Percentiles rank a stretch among this genome's conserved stretches.
phyloP scores from a whole-genome alignment of 1,284 basidiomycete species.

The Wallemia mellicola region DNA sequence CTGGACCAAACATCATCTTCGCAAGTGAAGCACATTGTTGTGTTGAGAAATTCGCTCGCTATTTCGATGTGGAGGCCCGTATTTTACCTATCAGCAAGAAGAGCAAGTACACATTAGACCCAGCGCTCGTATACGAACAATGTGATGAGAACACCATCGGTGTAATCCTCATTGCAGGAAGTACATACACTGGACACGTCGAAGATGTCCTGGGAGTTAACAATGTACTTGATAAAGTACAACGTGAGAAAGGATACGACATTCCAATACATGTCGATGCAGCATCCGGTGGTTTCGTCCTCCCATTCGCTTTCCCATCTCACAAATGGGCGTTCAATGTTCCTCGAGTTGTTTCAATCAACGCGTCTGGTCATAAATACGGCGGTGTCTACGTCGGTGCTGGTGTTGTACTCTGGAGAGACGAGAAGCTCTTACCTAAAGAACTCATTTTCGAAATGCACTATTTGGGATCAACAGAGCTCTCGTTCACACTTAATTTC shows the following conservation, averaged over 20 bases:
- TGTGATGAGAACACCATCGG: constrained; percentile 34
- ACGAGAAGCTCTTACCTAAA: constrained; percentile 42
- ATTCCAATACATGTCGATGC: constrained; percentile 47
- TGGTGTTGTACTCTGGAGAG: constrained; percentile 62
- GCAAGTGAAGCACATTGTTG: constrained; percentile 43
- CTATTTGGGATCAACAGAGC: constrained; percentile 24
- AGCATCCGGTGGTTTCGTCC: constrained; percentile 44
- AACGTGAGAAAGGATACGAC: constrained; percentile 41
- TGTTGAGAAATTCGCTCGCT: constrained; percentile 30
- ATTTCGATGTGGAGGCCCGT: constrained; percentile 56
- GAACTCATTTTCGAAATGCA: constrained; percentile 82
- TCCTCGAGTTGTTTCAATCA: not conserved
- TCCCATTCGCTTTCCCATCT: constrained; percentile 35
- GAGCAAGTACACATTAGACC: constrained; percentile 47
- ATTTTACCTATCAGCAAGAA: constrained; percentile 45
- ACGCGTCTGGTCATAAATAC: constrained; percentile 59
- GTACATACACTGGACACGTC: constrained; percentile 75
- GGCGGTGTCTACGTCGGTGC: constrained; percentile 62
- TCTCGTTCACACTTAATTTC: constrained; percentile 77
- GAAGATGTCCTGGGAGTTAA: constrained; percentile 71
- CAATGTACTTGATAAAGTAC: constrained; percentile 54
- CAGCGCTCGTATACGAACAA: constrained; percentile 57
- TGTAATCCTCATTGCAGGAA: constrained; percentile 45
- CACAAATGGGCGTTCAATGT: constrained; percentile 30
- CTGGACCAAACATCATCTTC: constrained; percentile 39